Base-by-base conservation (phyloP, 768 basidiomycete species). In the Thelephora aurantiotincta region DNA sequence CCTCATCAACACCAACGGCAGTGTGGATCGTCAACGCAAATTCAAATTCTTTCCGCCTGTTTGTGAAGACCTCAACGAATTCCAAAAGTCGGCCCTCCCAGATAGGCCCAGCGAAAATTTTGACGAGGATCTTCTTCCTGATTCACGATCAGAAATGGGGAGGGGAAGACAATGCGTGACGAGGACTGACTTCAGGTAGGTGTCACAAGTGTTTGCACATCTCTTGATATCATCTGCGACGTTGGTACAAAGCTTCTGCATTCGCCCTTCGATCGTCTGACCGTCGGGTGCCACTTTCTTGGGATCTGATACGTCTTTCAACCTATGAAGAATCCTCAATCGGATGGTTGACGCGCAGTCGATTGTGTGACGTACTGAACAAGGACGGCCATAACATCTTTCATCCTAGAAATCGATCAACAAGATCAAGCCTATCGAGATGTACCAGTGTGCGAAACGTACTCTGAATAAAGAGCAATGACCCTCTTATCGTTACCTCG, bases 401-500 rank as follows among this genome's bases (percentile, higher is more conserved):
- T 65, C 73, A 77, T 77, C 50, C 26, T 30, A 9, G 9, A 30
- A 30, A 4, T 30, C 26, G 26, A n/a, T n/a, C n/a, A n/a, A n/a
- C 9, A 30, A 30, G 26, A 30, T 9, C n/a, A n/a, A n/a, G n/a
- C n/a, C n/a, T n/a, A 30, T 30, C 4, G 26, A 9, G 26, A 30
- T 4, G 26, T 4, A 30, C 5, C 26, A 30, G 26, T 30, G 4
- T 30, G 26, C 26, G 26, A 4, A 9, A 30, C 26, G 5, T 9
- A 30, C 50, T 72, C 67, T 6, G 69, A 54, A 34, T 70, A 70
- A 5, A 78, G 60, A 3, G 64, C 59, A 1, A 68, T 49, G 5
- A 75, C 64, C 50, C 72, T 74, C 48, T 65, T 67, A 47, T 77
- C 70, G 46, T 78, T 77, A 20, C 73, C 72, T 18, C 70, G 60